Percentiles rank a stretch among this genome's conserved stretches.
Evolutionary conservation across 2,329 filamentous ascomycete genomes (phyloP).

Genomic region (Botrytis galanthina): DNA sequence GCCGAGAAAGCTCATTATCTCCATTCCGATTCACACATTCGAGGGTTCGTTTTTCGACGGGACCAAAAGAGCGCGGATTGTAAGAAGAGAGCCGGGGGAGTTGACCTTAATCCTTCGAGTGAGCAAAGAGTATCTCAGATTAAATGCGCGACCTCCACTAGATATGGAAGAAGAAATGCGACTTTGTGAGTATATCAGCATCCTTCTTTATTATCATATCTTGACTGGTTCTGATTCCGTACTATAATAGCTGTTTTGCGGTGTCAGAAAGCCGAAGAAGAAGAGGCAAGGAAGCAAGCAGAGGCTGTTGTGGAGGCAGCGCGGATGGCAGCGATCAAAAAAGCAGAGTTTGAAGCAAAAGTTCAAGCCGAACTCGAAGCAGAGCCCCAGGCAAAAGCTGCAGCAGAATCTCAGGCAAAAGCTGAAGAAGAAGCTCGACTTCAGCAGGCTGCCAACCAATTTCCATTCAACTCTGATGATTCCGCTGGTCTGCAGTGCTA

Average conservation of each 20-base stretch:
- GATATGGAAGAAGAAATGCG: slow-evolving; percentile 7
- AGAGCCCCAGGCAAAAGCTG: rapidly evolving
- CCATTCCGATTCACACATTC: background rate
- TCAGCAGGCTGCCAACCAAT: background rate
- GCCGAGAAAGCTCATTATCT: background rate
- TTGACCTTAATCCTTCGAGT: background rate
- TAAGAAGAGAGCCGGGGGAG: background rate
- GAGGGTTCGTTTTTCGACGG: background rate
- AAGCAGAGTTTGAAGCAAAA: background rate
- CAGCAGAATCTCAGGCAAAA: background rate
- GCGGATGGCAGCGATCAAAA: rapidly evolving
- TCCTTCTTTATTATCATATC: background rate
- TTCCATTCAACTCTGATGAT: background rate
- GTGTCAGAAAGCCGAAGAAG: background rate
- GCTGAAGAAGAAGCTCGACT: background rate
- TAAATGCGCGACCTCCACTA: background rate
- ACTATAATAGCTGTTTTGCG: background rate
- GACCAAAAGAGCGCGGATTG: background rate
- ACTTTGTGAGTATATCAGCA: background rate
- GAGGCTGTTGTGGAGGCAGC: background rate
- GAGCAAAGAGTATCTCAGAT: background rate
- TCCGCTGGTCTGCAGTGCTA: background rate
- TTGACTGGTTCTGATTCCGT: too few species aligned
- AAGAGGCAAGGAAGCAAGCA: background rate
- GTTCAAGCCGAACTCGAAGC: background rate